Evolutionary conservation across 2,329 filamentous ascomycete species (phyloP).

Genomic region (Microdochium bolleyi): DNA sequence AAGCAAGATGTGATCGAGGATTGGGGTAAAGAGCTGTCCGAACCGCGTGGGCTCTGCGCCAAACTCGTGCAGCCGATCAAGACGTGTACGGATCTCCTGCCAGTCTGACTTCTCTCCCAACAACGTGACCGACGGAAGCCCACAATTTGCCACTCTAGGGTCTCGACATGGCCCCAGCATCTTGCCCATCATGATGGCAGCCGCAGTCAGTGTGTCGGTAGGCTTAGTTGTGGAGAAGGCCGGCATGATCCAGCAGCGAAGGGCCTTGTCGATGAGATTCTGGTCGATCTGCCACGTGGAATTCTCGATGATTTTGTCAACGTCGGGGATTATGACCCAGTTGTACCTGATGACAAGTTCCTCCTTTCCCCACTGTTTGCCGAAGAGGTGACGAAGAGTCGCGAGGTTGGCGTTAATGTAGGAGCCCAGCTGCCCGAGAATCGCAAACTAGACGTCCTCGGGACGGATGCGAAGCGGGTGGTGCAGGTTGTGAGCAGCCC

Average conservation of each 20-base stretch:
- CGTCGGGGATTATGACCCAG: slow-evolving; percentile 12
- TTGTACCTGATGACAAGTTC: background rate
- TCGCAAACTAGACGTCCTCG: slow-evolving; percentile 45
- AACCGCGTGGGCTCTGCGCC: slow-evolving; percentile 27
- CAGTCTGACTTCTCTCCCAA: slow-evolving; percentile 39
- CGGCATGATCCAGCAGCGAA: slow-evolving; percentile 41
- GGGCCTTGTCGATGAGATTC: slow-evolving; percentile 28
- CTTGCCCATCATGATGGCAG: slow-evolving; percentile 40
- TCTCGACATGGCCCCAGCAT: too few relatives aligned
- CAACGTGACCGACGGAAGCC: slow-evolving; percentile 43
- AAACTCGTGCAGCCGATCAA: slow-evolving; percentile 27
- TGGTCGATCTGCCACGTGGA: slow-evolving; percentile 30
- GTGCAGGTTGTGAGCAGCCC: slow-evolving; percentile 32
- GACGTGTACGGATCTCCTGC: slow-evolving; percentile 17
- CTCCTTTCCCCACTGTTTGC: slow-evolving; percentile 30
- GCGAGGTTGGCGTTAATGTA: slow-evolving; percentile 38
- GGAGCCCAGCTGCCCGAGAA: slow-evolving; percentile 36
- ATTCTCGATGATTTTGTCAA: slow-evolving; percentile 18
- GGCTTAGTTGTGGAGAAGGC: slow-evolving; percentile 40
- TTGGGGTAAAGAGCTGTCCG: slow-evolving; percentile 22
- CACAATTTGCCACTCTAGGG: too few relatives aligned
- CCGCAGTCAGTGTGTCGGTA: slow-evolving; percentile 30
- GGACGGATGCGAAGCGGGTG: slow-evolving; percentile 38
- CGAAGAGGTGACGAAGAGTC: slow-evolving; percentile 31
- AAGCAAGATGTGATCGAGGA: slow-evolving; percentile 27